Percentiles rank a stretch among this genome's conserved stretches.
phyloP scores from a whole-genome alignment of 225 moss, liverwort and hornwort species.

The Takakia lepidozioides region DNA sequence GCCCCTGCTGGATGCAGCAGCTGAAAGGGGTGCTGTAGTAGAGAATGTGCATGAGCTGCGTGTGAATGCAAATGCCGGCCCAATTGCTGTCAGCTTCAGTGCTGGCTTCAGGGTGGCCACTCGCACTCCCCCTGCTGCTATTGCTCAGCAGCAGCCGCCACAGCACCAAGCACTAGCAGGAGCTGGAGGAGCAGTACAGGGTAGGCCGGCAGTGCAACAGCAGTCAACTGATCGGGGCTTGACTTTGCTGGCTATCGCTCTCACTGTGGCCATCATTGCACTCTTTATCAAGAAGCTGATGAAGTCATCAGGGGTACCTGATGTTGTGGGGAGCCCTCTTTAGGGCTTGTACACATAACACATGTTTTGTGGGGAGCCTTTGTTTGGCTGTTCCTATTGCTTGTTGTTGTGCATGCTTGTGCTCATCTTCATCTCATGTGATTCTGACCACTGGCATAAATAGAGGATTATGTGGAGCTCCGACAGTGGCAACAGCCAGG shows the following conservation, averaged over 20 bases:
- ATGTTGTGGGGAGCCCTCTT: too few relatives aligned
- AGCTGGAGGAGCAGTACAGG: conserved; percentile 25
- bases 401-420: too few relatives aligned
- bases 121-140: conserved; percentile 14
- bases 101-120: conserved; percentile 38
- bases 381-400: too few relatives aligned
- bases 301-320: conserved; percentile 36
- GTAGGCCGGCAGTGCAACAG: conserved; percentile 36
- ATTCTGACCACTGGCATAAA: too few relatives aligned
- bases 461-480: too few relatives aligned
- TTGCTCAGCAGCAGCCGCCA: conserved; percentile 17
- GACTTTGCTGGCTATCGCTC: conserved; percentile 72
- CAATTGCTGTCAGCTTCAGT: conserved; percentile 47
- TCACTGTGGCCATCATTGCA: conserved; percentile 84
- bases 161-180: conserved; percentile 16
- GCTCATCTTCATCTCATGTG: too few relatives aligned
- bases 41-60: conserved; percentile 52
- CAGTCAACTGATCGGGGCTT: conserved; percentile 66
- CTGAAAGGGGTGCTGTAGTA: conserved; percentile 18
- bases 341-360: too few relatives aligned
- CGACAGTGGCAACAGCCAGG: too few relatives aligned
- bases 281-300: conserved; percentile 81
- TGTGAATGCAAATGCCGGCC: conserved; percentile 47
- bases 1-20: conserved; percentile 12
- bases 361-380: too few relatives aligned